These are phyloP conservation scores for Pisolithus microcarpus DNA, from an alignment of 768 basidiomycete species.

Conservation along the genomic window DNA sequence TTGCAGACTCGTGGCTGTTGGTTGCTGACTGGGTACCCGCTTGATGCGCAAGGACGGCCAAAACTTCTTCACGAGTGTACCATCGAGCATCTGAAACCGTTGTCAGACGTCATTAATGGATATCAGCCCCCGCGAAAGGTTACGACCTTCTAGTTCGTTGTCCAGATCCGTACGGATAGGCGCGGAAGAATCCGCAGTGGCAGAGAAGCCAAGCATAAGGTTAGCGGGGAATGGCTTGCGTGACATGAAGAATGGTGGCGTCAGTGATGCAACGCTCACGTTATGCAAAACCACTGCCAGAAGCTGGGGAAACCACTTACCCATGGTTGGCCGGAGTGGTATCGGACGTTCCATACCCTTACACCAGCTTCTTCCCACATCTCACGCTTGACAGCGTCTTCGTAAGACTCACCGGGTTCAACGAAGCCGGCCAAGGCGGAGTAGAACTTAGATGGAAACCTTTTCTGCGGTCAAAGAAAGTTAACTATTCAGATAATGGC, in stretches of 20 bases:
- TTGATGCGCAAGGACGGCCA: conserved; percentile 41
- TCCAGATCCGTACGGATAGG: conserved; percentile 82
- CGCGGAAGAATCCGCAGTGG: conserved; percentile 63
- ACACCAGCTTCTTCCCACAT: conserved; percentile 96
- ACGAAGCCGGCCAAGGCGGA: conserved; percentile 91
- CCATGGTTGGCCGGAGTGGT: conserved; percentile 87
- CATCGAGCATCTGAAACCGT: conserved; percentile 68
- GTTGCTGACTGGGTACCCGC: conserved; percentile 5
- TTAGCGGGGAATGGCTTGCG: conserved; percentile 82
- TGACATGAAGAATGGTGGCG: neutral
- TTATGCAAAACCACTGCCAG: neutral
- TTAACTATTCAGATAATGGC: neutral
- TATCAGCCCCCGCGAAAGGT: neutral
- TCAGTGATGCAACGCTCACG: neutral
- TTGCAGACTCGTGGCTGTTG: conserved; percentile 21
- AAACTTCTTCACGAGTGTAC: conserved; percentile 74
- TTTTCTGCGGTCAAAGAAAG: conserved; percentile 42
- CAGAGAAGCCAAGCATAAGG: conserved; percentile 88
- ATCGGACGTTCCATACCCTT: conserved; percentile 73
- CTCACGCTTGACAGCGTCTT: conserved; percentile 88
- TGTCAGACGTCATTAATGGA: neutral
- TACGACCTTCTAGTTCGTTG: conserved; percentile 86
- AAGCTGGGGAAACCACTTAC: conserved; percentile 30
- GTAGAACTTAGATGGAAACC: conserved; percentile 66
- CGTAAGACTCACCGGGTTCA: conserved; percentile 90